Conservation (phyloP, 2,329 filamentous ascomycete genomes). For the Neoascochyta sp. region DNA sequence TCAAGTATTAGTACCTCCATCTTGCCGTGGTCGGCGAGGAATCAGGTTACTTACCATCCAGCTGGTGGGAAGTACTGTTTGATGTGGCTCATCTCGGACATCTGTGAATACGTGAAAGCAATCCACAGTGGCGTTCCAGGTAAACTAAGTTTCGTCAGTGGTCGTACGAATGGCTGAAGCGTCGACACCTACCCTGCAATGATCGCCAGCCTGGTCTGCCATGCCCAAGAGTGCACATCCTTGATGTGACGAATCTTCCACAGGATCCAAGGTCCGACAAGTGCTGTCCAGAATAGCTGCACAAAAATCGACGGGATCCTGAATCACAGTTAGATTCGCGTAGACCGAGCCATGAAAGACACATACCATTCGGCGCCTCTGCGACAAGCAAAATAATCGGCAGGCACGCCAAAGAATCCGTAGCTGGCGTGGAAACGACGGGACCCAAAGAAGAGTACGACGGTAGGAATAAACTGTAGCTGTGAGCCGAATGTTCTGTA, state of each 20-base stretch:
- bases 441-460: conserved; percentile 61
- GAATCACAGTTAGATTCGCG: no score
- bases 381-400: conserved; percentile 43
- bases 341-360: no score
- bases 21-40: no score
- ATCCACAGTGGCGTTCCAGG: conserved; percentile 39
- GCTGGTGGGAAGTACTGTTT: conserved; percentile 34
- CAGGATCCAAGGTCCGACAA: conserved; percentile 38
- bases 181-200: conserved; percentile 35
- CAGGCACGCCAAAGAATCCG: conserved; percentile 53
- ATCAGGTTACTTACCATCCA: conserved; percentile 36
- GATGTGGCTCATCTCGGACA: conserved; percentile 19
- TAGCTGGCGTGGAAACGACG: conserved; percentile 59
- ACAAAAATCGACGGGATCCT: conserved; percentile 38
- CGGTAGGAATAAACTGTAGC: conserved; percentile 53
- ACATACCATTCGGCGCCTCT: conserved; percentile 63
- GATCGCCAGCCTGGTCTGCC: conserved; percentile 38
- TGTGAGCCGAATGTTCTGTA: conserved; percentile 10
- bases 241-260: conserved; percentile 39
- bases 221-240: conserved; percentile 40
- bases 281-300: conserved; percentile 36
- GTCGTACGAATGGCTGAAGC: no score
- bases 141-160: conserved; percentile 25
- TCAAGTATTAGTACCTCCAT: no score
- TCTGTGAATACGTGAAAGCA: conserved; percentile 34